Base-by-base conservation (phyloP, 306 rosid genomes). In the Cicer yamashitae region DNA sequence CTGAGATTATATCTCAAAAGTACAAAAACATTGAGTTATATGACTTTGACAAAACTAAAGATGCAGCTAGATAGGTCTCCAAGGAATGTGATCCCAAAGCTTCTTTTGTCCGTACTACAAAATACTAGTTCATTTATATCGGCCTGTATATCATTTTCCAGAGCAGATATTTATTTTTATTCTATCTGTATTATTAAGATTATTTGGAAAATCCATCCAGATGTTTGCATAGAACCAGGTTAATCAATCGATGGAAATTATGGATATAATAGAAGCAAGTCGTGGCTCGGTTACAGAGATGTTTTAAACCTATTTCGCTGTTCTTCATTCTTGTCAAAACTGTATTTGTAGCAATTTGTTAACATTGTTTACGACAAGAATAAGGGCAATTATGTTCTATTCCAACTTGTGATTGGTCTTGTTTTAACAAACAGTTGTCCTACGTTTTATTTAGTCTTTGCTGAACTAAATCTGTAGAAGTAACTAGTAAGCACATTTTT, bases 1-100 rank as follows among this genome's bases (percentile, higher is more conserved):
- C 94, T 2, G 97, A 94, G 87, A 94, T 94, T 58, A 91, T 90
- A 80, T 91, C 97, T 64, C 98, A 91, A 58, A 91, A 91, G 84
- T 94, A 94, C 86, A 90, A 90, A 87, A 89, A 89, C 89, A 94
- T 91, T 13, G 98, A 94, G 81, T 87, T 94, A 75, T 91, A 94
- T 62, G 96, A 91, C 85, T 75, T 85, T 7, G 91, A 94, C 60
- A 91, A 80, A 25, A 81, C 68, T 61, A 15, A 51, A 40, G 52
- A 18, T 25, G 40, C n/a, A 62, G 14, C 63, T 57, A 5, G 5
- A 37, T 68, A 7, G 45, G 34, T 62, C 54, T 59, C 48, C 71
- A 14, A 50, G 17, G 39, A 37, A 69, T 34, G 30, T 17, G 34
- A 68, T 14, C 50, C 61, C 1, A 61, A 59, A 43, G 41, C 43